Conservation (phyloP, 2,329 filamentous ascomycete species). For the Clonostachys byssicola region DNA sequence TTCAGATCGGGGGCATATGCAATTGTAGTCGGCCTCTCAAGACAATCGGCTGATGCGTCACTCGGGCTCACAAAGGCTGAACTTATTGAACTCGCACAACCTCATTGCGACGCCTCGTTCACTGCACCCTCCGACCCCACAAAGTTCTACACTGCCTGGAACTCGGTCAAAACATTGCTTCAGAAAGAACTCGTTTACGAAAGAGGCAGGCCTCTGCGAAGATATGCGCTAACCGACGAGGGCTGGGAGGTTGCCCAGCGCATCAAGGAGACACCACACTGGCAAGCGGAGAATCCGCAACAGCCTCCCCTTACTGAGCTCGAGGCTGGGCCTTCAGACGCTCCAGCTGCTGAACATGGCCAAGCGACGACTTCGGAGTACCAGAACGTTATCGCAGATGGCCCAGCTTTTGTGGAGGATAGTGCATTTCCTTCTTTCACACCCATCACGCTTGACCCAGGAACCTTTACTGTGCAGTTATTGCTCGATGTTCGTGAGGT, state of each 20-base stretch:
- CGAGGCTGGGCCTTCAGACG: neutral
- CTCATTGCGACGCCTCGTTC: conserved; percentile 70
- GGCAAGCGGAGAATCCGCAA: conserved; percentile 15
- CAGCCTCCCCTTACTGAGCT: neutral
- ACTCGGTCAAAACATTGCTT: conserved; percentile 72
- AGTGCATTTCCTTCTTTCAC: conserved; percentile 40
- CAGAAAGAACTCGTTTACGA: conserved; percentile 72
- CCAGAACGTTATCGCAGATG: conserved; percentile 1
- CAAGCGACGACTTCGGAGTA: neutral
- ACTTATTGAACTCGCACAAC: conserved; percentile 66
- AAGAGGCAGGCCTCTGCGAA: conserved; percentile 61
- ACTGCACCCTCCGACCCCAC: conserved; percentile 61
- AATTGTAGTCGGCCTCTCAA: conserved; percentile 62
- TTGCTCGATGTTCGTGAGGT: conserved; percentile 74
- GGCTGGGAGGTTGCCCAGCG: conserved; percentile 71
- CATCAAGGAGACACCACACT: conserved; percentile 51
- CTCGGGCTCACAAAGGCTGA: conserved; percentile 62
- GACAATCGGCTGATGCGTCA: conserved; percentile 45
- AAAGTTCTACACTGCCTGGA: conserved; percentile 77
- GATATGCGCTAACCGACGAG: conserved; percentile 70
- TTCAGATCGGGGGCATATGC: conserved; percentile 74
- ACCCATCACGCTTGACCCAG: conserved; percentile 58
- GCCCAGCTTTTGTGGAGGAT: conserved; percentile 16
- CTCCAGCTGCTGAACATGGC: neutral
- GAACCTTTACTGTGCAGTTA: conserved; percentile 67